These are phyloP conservation scores for Lathyrus aphaca DNA, from an alignment of 306 rosid genomes.

Conservation along the genomic window DNA sequence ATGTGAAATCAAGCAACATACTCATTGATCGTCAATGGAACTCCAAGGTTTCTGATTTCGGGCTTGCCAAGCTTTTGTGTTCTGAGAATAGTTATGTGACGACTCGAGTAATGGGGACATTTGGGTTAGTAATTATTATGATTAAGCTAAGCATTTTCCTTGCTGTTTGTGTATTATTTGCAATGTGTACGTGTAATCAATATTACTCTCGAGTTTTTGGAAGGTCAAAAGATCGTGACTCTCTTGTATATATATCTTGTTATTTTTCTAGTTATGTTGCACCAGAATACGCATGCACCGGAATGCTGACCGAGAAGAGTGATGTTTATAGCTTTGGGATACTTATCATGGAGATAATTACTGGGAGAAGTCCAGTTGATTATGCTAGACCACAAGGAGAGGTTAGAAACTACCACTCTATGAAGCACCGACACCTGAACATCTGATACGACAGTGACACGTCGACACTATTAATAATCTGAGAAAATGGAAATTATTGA, in stretches of 20 bases:
- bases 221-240: constrained; percentile 33
- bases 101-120: constrained; percentile 98
- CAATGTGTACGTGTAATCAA: not conserved
- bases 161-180: constrained; percentile 8
- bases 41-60: constrained; percentile 93
- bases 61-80: constrained; percentile 92
- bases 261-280: constrained; percentile 81
- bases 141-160: constrained; percentile 19
- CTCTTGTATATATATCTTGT: constrained; percentile 23
- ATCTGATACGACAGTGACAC: not conserved
- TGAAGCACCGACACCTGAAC: not conserved
- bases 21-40: constrained; percentile 92
- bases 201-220: not conserved
- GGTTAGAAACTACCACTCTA: constrained; percentile 51
- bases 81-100: constrained; percentile 90
- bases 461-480: not conserved
- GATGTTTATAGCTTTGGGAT: constrained; percentile 95
- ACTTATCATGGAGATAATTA: constrained; percentile 84
- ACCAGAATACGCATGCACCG: constrained; percentile 97
- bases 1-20: constrained; percentile 92
- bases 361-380: constrained; percentile 96
- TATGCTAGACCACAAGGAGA: constrained; percentile 85
- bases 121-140: constrained; percentile 93
- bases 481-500: not conserved
- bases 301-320: constrained; percentile 96